A percentile compares a stretch with the other conserved stretches of the same genome.
phyloP scores from a whole-genome alignment of 305 asterid species.

The Ilex paraguariensis region DNA sequence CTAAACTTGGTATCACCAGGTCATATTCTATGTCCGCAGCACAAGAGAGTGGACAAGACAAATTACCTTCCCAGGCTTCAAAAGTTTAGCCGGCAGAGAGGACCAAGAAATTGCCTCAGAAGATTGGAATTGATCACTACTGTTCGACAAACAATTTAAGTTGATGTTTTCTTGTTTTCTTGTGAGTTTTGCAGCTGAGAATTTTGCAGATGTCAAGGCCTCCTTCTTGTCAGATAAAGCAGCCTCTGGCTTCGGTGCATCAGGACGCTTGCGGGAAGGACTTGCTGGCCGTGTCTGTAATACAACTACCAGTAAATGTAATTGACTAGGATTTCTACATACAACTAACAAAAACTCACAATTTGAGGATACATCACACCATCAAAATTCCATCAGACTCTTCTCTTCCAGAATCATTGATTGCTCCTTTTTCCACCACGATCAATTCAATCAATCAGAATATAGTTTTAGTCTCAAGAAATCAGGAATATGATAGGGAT shows the following conservation, averaged over 20 bases:
- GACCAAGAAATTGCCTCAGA: conserved; percentile 62
- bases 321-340: not conserved
- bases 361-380: not conserved
- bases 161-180: conserved; percentile 43
- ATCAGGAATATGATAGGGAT: too few species aligned
- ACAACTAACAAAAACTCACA: too few species aligned
- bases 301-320: conserved; percentile 2
- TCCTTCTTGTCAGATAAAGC: conserved; percentile 29
- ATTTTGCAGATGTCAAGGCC: conserved; percentile 26
- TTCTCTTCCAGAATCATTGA: not conserved
- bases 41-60: not conserved
- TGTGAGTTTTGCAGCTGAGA: conserved; percentile 26
- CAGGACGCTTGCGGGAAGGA: conserved; percentile 35
- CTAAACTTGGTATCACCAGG: not conserved
- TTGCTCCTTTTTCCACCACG: not conserved
- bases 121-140: conserved; percentile 34
- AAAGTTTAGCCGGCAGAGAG: conserved; percentile 57
- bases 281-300: conserved; percentile 43
- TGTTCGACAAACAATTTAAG: conserved; percentile 20
- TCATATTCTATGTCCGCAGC: not conserved
- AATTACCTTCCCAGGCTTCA: conserved; percentile 69
- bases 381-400: not conserved
- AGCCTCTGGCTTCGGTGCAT: conserved; percentile 28
- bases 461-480: not conserved
- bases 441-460: not conserved